Evolutionary conservation across 257 asterid species (phyloP), one percentile per base, ranked within the genome.

Genomic region (Rubia yunnanensis): DNA sequence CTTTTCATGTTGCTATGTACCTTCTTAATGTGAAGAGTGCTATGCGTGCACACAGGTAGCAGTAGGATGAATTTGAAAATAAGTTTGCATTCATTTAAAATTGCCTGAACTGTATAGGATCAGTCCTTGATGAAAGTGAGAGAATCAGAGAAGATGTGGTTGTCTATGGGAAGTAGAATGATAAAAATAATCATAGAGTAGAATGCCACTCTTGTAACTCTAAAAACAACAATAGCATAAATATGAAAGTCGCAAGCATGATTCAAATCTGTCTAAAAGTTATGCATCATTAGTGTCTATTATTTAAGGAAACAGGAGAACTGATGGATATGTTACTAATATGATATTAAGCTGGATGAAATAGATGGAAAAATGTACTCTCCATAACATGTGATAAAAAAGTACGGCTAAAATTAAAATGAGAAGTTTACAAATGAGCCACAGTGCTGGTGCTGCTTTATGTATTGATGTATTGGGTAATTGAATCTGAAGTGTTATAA

Each of bases 161-260:
- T 44, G 50, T n/a, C 23, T 20, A 30, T 68, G 66, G 5, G 39
- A 41, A 66, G 58, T 57, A 57, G 23, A 24, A 56, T 18, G n/a
- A 34, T 5, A 38, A 38, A n/a, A 44, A 44, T 44, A 41, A 14
- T 41, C 20, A 41, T 41, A 44, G 4, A 44, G 6, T 44, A 44
- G 50, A 44, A 44, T 44, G 50, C 50, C 50, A 13, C 50, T 13
- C 20, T 13, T 6, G 3, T 32, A 32, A n/a, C n/a, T n/a, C n/a
- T n/a, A n/a, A n/a, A n/a, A n/a, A n/a, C n/a, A n/a, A n/a, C n/a
- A n/a, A n/a, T n/a, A n/a, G n/a, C n/a, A n/a, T 38, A 10, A 38
- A 38, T 38, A 9, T 38, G 17, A 38, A 38, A 38, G 10, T 38
- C 46, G 11, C 17, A 15, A 38, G 46, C 17, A 38, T 38, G 46